A percentile compares a stretch with the other conserved stretches of the same genome.
Evolutionary conservation across 2,329 filamentous ascomycete species (phyloP).

Genomic region (Clarireedia homoeocarpa): DNA sequence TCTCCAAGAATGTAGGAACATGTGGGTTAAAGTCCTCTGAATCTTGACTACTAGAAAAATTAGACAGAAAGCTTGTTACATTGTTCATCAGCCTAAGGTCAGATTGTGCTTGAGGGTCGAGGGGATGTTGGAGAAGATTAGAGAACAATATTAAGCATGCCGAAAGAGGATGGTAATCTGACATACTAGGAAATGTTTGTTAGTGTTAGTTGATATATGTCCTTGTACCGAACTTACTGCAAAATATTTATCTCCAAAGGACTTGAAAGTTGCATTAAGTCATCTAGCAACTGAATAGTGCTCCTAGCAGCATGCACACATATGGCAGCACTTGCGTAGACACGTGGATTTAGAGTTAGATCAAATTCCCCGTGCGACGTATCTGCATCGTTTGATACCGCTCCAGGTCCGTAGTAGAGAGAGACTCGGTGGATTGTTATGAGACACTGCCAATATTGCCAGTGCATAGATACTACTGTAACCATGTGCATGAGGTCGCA

Average conservation of each 20-base stretch:
- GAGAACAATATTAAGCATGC: slow-evolving; percentile 87
- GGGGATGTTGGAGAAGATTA: slow-evolving; percentile 88
- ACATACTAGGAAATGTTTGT: slow-evolving; percentile 7
- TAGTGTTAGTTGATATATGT: slow-evolving; percentile 2
- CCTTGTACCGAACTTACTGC: slow-evolving; percentile 8
- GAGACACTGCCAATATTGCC: slow-evolving; percentile 19
- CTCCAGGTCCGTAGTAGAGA: slow-evolving; percentile 14
- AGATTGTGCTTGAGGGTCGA: slow-evolving; percentile 73
- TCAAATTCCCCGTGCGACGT: slow-evolving; percentile 6
- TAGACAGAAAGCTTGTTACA: slow-evolving; percentile 37
- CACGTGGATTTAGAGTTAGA: slow-evolving; percentile 14
- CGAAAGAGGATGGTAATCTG: slow-evolving; percentile 78
- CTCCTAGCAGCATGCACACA: slow-evolving; percentile 19
- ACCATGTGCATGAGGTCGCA: slow-evolving; percentile 16
- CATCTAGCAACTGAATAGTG: slow-evolving; percentile 15
- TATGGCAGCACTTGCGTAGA: slow-evolving; percentile 16
- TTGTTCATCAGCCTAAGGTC: slow-evolving; percentile 84
- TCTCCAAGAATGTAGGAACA: not conserved
- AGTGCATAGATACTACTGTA: slow-evolving; percentile 20
- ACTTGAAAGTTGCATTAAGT: slow-evolving; percentile 12
- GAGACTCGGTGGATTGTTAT: slow-evolving; percentile 19
- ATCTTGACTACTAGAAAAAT: not conserved
- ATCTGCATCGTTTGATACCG: slow-evolving; percentile 2
- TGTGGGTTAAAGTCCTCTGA: not conserved
- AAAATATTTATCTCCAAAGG: slow-evolving; percentile 13